These are phyloP conservation scores for Pichia nanzhaoensis DNA, from an alignment of 805 yeast species.

Conservation along the genomic window DNA sequence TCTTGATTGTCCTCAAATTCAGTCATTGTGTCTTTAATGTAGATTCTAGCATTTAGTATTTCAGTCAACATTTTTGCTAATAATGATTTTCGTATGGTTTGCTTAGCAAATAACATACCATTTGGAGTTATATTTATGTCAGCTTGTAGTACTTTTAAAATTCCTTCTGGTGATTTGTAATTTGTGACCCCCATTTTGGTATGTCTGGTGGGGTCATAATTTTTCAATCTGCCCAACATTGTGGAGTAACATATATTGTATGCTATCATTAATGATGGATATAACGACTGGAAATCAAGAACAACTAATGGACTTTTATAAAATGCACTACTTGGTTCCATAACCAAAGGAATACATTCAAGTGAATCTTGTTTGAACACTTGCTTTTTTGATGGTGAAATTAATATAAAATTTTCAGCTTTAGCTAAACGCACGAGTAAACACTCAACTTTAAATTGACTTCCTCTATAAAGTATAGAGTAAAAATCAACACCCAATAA, in stretches of 20 bases:
- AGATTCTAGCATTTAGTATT: slow-evolving; percentile 68
- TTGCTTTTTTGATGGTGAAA: slow-evolving; percentile 74
- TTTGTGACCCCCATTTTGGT: slow-evolving; percentile 49
- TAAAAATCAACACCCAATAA: slow-evolving; percentile 84
- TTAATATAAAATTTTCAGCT: slow-evolving; percentile 60
- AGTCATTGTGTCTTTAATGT: slow-evolving; percentile 72
- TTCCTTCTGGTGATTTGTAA: slow-evolving; percentile 48
- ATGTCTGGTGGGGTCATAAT: slow-evolving; percentile 36
- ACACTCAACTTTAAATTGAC: slow-evolving; percentile 92
- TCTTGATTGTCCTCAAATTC: slow-evolving; percentile 41
- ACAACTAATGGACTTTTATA: slow-evolving; percentile 88
- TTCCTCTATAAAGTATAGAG: slow-evolving; percentile 84
- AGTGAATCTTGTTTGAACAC: slow-evolving; percentile 81
- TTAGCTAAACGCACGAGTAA: slow-evolving; percentile 68
- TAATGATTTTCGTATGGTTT: slow-evolving; percentile 59
- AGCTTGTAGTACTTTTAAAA: slow-evolving; percentile 45
- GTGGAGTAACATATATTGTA: slow-evolving; percentile 84
- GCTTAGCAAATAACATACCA: slow-evolving; percentile 72
- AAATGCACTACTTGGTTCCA: slow-evolving; percentile 85
- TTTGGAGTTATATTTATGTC: slow-evolving; percentile 75
- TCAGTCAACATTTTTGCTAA: slow-evolving; percentile 82
- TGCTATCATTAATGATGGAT: slow-evolving; percentile 89
- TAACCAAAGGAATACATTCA: slow-evolving; percentile 81
- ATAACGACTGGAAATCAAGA: slow-evolving; percentile 86
- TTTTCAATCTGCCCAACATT: slow-evolving; percentile 53